Base-by-base conservation (phyloP, 371 early-diverging fungal species). In the Umbelopsis sp. region DNA sequence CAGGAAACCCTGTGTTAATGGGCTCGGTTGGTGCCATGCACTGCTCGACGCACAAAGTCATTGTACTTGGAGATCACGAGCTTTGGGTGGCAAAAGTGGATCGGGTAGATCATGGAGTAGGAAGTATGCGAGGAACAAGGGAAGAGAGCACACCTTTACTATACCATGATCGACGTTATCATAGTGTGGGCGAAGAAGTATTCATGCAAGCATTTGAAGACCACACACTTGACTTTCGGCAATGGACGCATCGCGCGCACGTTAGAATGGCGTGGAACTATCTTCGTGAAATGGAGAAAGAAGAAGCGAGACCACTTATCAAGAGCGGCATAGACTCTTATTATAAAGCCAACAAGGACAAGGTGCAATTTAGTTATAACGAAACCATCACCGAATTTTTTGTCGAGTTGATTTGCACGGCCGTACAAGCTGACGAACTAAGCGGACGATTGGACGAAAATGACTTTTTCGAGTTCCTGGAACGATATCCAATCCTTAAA, bases 241-340 rank as follows among this genome's bases (percentile, higher is more conserved):
- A 82, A 44, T 89, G 89, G 89, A 89, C 84, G 37, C 89, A 89
- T 69, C 71, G 89, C 18, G 85, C 87, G 11, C 89, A 89, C 73
- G 69, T 82, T 10, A 72, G 89, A 11, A 83, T 89, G 84, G 89
- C 89, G 5, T 89, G 89, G 89, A 86, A 82, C 45, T 84, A 86
- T 72, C 73, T 89, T 18, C 75, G 79, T 6, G 86, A 86, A 46
- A 66, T 75, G 41, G 81, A 77, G 10, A 72, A 73, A 8, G 78
- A 77, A 16, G 66, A 73, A 29, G 83, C 82, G 11, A 64, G 71
- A 45, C 82, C 80, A 11, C 65, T 77, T 12, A 83, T 88, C 50
- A 86, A 83, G 72, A 72, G 77, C 20, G 76, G 72, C 0, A 79
- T 89, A 9, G 65, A 69, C 18, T 70, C 67, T 5, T 85, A 86